Evolutionary conservation across 2,329 filamentous ascomycete species (phyloP).

Genomic region (Aspergillus sp.): DNA sequence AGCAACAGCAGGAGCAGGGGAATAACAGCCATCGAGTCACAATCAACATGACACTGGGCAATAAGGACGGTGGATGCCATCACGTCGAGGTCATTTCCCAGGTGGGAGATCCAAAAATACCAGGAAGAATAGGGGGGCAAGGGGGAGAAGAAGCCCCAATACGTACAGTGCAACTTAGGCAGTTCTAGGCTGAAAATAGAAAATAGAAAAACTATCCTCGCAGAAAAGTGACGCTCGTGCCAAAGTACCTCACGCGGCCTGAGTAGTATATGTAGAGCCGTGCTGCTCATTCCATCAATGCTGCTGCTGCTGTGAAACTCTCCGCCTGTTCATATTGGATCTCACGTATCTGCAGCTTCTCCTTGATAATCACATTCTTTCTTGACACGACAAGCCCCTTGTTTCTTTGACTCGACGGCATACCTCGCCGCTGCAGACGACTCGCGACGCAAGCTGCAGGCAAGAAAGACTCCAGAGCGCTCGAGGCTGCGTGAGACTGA

Average conservation of each 20-base stretch:
- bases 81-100: conserved; percentile 3
- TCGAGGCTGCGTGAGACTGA: background rate
- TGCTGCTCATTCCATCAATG: background rate
- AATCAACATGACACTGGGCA: conserved; percentile 5
- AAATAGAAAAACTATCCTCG: background rate
- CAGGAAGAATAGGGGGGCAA: background rate
- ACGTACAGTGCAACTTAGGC: background rate
- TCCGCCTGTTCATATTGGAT: background rate
- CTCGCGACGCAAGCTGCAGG: background rate
- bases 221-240: background rate
- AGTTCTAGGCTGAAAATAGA: conserved; percentile 3
- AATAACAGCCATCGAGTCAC: background rate
- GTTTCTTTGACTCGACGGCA: background rate
- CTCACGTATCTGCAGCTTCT: background rate
- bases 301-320: conserved; percentile 4
- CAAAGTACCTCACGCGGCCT: conserved; percentile 2
- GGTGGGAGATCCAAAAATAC: conserved; percentile 1
- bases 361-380: conserved; percentile 7
- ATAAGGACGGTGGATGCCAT: conserved; percentile 1
- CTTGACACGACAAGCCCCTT: conserved; percentile 5
- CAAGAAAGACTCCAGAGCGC: background rate
- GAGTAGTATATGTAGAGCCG: background rate
- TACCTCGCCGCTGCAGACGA: background rate
- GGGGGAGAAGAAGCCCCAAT: background rate
- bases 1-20: background rate